Evolutionary conservation across 768 basidiomycete genomes (phyloP).

Genomic region (Sutorius australiensis): DNA sequence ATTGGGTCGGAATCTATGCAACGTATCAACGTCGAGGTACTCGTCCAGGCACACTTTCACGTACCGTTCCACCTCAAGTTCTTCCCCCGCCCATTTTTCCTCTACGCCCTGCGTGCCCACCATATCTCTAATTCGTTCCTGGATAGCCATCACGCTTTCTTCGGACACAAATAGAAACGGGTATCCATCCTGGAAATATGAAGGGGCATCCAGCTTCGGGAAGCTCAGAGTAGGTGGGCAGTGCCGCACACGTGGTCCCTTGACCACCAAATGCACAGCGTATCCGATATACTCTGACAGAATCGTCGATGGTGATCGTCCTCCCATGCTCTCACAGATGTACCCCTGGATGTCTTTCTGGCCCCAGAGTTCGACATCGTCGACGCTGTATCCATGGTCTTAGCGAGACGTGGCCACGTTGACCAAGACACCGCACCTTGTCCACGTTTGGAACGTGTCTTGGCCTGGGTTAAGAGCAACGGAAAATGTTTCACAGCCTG

Average conservation of each 20-base stretch:
- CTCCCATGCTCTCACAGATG: conserved; percentile 47
- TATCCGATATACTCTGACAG: conserved; percentile 61
- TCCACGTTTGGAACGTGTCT: conserved; percentile 50
- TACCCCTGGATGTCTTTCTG: conserved; percentile 57
- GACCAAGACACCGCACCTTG: conserved; percentile 40
- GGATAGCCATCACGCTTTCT: conserved; percentile 56
- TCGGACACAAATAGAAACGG: conserved; percentile 65
- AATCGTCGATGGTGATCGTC: conserved; percentile 47
- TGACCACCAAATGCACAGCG: conserved; percentile 61
- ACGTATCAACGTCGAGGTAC: conserved; percentile 1
- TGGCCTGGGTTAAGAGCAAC: conserved; percentile 55
- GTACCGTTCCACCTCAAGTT: conserved; percentile 57
- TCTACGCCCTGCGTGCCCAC: conserved; percentile 47
- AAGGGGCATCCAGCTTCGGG: conserved; percentile 53
- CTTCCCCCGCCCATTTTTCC: conserved; percentile 51
- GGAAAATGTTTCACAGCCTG: conserved; percentile 53
- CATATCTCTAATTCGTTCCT: conserved; percentile 43
- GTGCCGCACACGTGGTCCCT: conserved; percentile 54
- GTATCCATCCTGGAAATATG: conserved; percentile 67
- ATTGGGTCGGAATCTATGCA: conserved; percentile 68
- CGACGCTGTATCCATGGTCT: conserved; percentile 38
- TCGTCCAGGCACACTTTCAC: conserved; percentile 14
- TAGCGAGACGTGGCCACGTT: neutral
- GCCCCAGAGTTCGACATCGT: conserved; percentile 51
- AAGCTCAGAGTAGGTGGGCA: conserved; percentile 51